Evolutionary conservation across 768 basidiomycete genomes (phyloP).

Genomic region (Boletus rubescentipes): DNA sequence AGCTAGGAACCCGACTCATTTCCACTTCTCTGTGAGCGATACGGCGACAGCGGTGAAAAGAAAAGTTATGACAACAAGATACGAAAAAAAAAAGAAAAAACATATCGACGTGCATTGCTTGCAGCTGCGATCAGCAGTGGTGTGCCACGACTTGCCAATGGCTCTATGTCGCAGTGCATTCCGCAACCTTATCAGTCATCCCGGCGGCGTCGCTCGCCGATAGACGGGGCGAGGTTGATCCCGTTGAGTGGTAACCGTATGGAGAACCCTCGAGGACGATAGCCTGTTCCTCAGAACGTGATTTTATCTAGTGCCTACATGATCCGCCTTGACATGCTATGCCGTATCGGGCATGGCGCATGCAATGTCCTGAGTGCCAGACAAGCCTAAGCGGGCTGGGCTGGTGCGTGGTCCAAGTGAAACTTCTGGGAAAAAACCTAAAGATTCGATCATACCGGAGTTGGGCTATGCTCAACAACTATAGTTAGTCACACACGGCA

Average conservation of each 20-base stretch:
- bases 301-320: conserved; percentile 8
- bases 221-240: not conserved
- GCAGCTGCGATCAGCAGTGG: conserved; percentile 6
- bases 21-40: not conserved
- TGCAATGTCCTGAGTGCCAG: conserved; percentile 10
- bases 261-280: not conserved
- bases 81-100: conserved; percentile 1
- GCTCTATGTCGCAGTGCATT: conserved; percentile 3
- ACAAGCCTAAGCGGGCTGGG: conserved; percentile 9
- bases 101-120: not conserved
- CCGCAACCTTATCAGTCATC: conserved; percentile 9
- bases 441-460: conserved; percentile 32
- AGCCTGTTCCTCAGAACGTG: not conserved
- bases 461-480: conserved; percentile 28
- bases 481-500: conserved; percentile 14
- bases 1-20: not conserved
- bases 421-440: conserved; percentile 17
- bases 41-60: not conserved
- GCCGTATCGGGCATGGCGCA: not conserved
- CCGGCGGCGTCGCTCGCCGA: conserved; percentile 16
- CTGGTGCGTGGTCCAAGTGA: conserved; percentile 7
- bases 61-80: not conserved
- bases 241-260: not conserved
- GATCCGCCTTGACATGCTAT: conserved; percentile 14
- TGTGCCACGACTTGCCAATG: conserved; percentile 16